These are phyloP conservation scores for Podospora pseudoanserina DNA, from an alignment of 495 filamentous ascomycete genomes.

Conservation along the genomic window DNA sequence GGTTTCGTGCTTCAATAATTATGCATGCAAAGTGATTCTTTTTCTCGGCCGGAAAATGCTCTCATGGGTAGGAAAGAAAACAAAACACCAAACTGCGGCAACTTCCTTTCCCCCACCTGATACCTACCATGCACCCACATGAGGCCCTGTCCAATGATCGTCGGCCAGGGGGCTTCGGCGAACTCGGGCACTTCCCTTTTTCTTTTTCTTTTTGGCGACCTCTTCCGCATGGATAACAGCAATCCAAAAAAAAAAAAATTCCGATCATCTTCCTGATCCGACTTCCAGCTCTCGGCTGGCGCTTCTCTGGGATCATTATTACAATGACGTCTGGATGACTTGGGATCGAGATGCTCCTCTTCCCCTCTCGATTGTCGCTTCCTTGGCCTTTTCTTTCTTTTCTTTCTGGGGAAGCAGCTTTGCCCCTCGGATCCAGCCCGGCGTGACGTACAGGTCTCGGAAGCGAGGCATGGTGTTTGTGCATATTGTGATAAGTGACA, in stretches of 20 bases:
- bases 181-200: neutral
- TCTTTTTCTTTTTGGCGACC: neutral
- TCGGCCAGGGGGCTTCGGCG: neutral
- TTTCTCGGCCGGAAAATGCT: neutral
- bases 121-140: neutral
- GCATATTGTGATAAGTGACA: neutral
- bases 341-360: neutral
- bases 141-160: neutral
- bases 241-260: neutral
- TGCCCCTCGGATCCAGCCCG: neutral
- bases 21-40: neutral
- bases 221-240: neutral
- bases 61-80: slow-evolving; percentile 1
- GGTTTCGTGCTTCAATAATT: slow-evolving; percentile 4
- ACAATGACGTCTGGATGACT: neutral
- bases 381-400: neutral
- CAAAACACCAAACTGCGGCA: slow-evolving; percentile 1
- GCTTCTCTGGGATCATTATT: neutral
- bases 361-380: slow-evolving; percentile 2
- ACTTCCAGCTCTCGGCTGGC: neutral
- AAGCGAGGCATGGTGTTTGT: neutral
- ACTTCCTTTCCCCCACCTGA: neutral
- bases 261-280: neutral
- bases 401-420: neutral
- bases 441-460: neutral